phyloP scores from a whole-genome alignment of 2,329 filamentous ascomycete genomes.

The Xylaria sp. region DNA sequence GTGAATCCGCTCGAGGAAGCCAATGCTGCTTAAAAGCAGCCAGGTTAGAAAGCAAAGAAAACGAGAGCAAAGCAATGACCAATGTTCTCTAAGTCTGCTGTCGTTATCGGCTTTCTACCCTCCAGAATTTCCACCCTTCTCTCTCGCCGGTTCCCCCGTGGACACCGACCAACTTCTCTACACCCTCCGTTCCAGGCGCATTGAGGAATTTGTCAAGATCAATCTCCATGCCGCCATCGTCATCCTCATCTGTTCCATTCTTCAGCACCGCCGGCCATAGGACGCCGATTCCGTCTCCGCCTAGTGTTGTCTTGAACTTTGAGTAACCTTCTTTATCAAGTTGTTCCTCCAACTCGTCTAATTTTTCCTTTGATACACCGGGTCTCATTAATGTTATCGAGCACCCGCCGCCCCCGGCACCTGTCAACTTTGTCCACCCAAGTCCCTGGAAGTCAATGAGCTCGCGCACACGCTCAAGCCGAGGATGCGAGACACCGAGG shows the following conservation, averaged over 20 bases:
- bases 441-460: conserved; percentile 88
- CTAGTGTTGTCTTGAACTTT: conserved; percentile 88
- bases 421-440: conserved; percentile 97
- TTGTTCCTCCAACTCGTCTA: conserved; percentile 72
- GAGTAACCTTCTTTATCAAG: conserved; percentile 79
- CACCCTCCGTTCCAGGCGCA: conserved; percentile 83
- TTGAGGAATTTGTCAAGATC: conserved; percentile 85
- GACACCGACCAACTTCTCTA: conserved; percentile 89
- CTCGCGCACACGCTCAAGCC: conserved; percentile 90
- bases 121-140: conserved; percentile 91
- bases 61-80: conserved; percentile 8
- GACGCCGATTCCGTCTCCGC: conserved; percentile 92
- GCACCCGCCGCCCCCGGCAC: conserved; percentile 94
- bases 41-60: conserved; percentile 15
- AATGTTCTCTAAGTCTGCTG: conserved; percentile 21
- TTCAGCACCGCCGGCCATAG: conserved; percentile 92
- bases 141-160: conserved; percentile 73
- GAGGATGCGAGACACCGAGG: conserved; percentile 92
- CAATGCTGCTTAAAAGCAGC: neutral
- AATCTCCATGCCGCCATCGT: conserved; percentile 89
- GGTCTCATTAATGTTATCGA: conserved; percentile 90
- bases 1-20: conserved; percentile 7
- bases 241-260: conserved; percentile 82
- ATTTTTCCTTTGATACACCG: conserved; percentile 64
- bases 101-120: conserved; percentile 62